Conservation (phyloP, 2,329 filamentous ascomycete species). For the Botrytis squamosa region DNA sequence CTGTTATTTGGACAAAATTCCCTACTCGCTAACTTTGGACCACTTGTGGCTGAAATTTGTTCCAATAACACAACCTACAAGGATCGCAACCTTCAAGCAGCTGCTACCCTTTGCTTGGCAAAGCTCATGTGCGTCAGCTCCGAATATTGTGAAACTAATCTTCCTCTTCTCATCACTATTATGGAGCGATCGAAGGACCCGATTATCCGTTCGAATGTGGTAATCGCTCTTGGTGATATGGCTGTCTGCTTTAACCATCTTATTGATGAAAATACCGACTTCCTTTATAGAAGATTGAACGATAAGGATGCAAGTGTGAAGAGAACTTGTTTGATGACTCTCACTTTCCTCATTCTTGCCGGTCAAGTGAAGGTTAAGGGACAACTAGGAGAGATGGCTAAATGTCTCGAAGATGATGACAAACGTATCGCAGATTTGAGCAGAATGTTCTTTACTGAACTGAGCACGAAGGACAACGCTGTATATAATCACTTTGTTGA, state of each 20-base stretch:
- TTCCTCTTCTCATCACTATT: conserved; percentile 93
- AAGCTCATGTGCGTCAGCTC: conserved; percentile 99
- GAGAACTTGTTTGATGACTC: conserved; percentile 95
- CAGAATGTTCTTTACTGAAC: conserved; percentile 97
- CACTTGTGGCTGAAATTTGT: conserved; percentile 89
- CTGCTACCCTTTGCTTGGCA: conserved; percentile 89
- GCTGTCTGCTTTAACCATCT: conserved; percentile 99
- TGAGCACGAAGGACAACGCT: conserved; percentile 97
- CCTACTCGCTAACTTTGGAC: conserved; percentile 85
- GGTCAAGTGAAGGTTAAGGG: conserved; percentile 99
- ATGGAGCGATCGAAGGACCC: conserved; percentile 92
- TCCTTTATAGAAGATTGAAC: conserved; percentile 88
- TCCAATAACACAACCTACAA: conserved; percentile 90
- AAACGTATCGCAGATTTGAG: conserved; percentile 90
- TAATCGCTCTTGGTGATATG: conserved; percentile 97
- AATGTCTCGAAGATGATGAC: conserved; percentile 95
- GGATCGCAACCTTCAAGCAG: conserved; percentile 85
- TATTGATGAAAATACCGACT: conserved; percentile 98
- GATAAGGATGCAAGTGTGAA: conserved; percentile 89
- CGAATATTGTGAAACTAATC: conserved; percentile 92
- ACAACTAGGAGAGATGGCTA: conserved; percentile 97
- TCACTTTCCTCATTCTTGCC: conserved; percentile 94
- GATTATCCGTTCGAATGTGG: conserved; percentile 91
- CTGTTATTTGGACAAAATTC: conserved; percentile 80
- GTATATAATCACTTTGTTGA: conserved; percentile 99